Conservation (phyloP, 2,329 filamentous ascomycete species). For the Aspergillus awamori region DNA sequence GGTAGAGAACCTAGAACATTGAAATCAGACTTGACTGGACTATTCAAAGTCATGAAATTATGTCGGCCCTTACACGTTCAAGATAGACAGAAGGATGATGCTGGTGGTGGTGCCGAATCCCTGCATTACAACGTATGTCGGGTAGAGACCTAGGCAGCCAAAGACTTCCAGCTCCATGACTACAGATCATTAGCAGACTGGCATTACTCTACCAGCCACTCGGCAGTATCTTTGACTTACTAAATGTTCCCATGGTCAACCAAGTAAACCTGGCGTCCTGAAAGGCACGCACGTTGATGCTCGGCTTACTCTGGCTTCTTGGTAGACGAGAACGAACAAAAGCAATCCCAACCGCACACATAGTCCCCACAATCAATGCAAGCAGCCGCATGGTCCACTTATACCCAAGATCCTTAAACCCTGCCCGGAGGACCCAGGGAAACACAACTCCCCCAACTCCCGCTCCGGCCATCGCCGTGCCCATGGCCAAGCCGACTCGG, state of each 20-base stretch:
- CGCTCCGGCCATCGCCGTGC: slow-evolving; percentile 44
- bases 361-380: slow-evolving; percentile 38
- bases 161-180: slow-evolving; percentile 37
- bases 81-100: slow-evolving; percentile 41
- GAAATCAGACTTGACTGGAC: not conserved
- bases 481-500: slow-evolving; percentile 43
- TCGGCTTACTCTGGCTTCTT: slow-evolving; percentile 34
- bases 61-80: slow-evolving; percentile 38
- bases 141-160: slow-evolving; percentile 32
- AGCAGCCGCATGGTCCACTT: slow-evolving; percentile 45
- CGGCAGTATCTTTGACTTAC: slow-evolving; percentile 27
- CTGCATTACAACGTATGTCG: slow-evolving; percentile 34
- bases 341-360: slow-evolving; percentile 37
- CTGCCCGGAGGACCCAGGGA: slow-evolving; percentile 40
- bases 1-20: slow-evolving; percentile 37
- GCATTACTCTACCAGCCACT: not conserved
- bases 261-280: slow-evolving; percentile 48
- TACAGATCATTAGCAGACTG: slow-evolving; percentile 8
- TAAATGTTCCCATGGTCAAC: slow-evolving; percentile 49
- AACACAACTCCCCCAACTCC: slow-evolving; percentile 44
- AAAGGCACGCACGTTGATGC: slow-evolving; percentile 50
- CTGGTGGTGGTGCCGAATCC: slow-evolving; percentile 31
- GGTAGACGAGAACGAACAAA: slow-evolving; percentile 43
- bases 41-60: no score
- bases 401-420: slow-evolving; percentile 40